phyloP scores from a whole-genome alignment of 441 rosid genomes.

The Jatropha multifida region DNA sequence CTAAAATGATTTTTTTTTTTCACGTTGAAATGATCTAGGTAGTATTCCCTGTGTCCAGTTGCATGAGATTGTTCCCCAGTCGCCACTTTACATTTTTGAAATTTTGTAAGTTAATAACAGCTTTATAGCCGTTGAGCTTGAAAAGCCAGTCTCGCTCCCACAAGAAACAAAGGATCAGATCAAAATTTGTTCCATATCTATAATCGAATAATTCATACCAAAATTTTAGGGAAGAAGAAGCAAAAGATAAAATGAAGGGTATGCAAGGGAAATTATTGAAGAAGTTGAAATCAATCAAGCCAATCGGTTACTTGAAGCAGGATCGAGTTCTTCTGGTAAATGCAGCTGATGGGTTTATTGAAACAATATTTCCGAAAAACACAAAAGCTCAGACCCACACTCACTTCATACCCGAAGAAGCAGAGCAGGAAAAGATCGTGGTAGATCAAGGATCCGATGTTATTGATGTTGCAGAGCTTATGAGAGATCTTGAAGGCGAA shows the following conservation, averaged over 20 bases:
- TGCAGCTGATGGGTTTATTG: conserved; percentile 57
- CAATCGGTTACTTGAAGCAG: conserved; percentile 61
- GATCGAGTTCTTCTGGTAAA: conserved; percentile 58
- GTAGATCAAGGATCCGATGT: conserved; percentile 38
- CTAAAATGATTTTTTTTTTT: neutral
- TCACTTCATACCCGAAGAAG: conserved; percentile 29
- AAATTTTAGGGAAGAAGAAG: neutral
- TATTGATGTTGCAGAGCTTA: conserved; percentile 44
- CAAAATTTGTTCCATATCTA: conserved; percentile 19
- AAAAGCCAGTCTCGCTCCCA: conserved; percentile 18
- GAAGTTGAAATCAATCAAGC: conserved; percentile 67
- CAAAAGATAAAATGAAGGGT: conserved; percentile 51
- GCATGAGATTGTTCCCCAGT: conserved; percentile 9
- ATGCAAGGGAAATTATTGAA: conserved; percentile 70
- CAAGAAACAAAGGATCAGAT: neutral
- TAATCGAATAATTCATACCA: conserved; percentile 11
- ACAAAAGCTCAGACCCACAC: conserved; percentile 33
- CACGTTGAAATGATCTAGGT: neutral
- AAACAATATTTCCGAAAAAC: conserved; percentile 33
- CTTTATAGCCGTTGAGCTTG: conserved; percentile 62
- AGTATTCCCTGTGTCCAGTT: neutral
- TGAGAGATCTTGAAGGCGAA: conserved; percentile 41
- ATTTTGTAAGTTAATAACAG: conserved; percentile 18
- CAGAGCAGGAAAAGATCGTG: conserved; percentile 23
- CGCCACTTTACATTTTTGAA: conserved; percentile 16